These are phyloP conservation scores for Fusarium sp. DNA, from an alignment of 2,329 filamentous ascomycete genomes.

Conservation along the genomic window DNA sequence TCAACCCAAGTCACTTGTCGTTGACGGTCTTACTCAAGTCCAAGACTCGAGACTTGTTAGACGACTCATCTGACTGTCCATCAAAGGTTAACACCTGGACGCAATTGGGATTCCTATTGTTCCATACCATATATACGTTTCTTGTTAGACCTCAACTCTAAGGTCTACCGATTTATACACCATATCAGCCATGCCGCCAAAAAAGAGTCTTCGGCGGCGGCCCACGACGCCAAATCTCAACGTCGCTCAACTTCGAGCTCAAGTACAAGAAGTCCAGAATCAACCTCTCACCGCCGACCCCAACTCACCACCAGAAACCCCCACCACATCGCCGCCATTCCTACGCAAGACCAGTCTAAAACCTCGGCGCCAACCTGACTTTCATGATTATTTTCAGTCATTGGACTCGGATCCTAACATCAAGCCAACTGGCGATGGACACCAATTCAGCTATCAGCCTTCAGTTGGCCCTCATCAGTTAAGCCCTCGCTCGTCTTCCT, in stretches of 20 bases:
- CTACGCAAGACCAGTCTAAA: constrained; percentile 46
- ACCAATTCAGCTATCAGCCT: constrained; percentile 54
- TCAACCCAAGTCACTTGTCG: constrained; percentile 1
- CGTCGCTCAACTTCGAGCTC: constrained; percentile 34
- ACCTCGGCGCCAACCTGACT: constrained; percentile 46
- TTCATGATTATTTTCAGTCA: constrained; percentile 45
- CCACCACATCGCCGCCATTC: constrained; percentile 51
- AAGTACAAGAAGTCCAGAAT: constrained; percentile 34
- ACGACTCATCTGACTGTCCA: not conserved
- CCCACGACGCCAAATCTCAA: constrained; percentile 55
- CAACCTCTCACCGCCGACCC: constrained; percentile 49
- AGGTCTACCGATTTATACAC: constrained; percentile 3
- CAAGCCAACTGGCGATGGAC: constrained; percentile 52
- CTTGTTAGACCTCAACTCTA: constrained; percentile 10
- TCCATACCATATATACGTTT: constrained; percentile 42
- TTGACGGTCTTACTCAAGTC: constrained; percentile 14
- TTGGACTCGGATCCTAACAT: constrained; percentile 52
- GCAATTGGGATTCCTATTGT: constrained; percentile 1
- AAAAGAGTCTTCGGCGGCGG: constrained; percentile 48
- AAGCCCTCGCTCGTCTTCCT: constrained; percentile 49
- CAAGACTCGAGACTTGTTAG: not conserved
- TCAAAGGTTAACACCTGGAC: not conserved
- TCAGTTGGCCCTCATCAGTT: constrained; percentile 47
- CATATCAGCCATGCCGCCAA: constrained; percentile 43
- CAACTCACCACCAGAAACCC: constrained; percentile 59